Conservation (phyloP, 2,329 filamentous ascomycete species). For the Cadophora gregata region DNA sequence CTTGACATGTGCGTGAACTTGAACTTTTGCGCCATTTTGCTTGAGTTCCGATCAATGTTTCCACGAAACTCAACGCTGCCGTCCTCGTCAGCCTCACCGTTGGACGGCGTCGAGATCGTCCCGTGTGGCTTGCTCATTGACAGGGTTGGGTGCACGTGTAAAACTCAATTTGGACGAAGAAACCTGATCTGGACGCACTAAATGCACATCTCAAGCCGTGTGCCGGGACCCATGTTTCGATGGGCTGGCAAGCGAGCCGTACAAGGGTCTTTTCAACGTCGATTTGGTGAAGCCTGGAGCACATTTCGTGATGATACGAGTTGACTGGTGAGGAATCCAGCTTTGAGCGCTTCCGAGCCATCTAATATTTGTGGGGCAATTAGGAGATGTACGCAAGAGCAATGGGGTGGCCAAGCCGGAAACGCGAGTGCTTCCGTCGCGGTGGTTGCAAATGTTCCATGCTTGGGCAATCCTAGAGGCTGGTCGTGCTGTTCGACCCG, state of each 20-base stretch:
- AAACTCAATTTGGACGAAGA: slow-evolving; percentile 4
- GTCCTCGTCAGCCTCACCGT: neutral
- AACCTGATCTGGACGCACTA: slow-evolving; percentile 6
- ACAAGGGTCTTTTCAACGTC: neutral
- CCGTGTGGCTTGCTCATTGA: neutral
- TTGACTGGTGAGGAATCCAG: neutral
- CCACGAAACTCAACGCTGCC: neutral
- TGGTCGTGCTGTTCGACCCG: neutral
- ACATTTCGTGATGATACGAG: neutral
- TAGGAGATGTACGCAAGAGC: neutral
- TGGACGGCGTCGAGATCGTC: slow-evolving; percentile 9
- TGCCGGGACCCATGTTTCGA: neutral
- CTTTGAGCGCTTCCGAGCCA: neutral
- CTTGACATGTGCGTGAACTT: neutral
- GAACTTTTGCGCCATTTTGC: neutral
- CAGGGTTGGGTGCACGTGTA: slow-evolving; percentile 1
- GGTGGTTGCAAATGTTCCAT: neutral
- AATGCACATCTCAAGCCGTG: neutral
- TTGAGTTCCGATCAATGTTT: neutral
- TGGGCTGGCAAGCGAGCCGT: neutral
- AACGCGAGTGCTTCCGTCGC: neutral
- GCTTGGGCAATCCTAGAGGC: neutral
- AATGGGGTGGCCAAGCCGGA: neutral
- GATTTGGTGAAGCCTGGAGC: neutral
- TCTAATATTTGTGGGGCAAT: neutral